Percentiles rank a stretch among this genome's conserved stretches.
phyloP scores from a whole-genome alignment of 202 grass and related monocot species.

The Schoenoplectus tabernaemontani region DNA sequence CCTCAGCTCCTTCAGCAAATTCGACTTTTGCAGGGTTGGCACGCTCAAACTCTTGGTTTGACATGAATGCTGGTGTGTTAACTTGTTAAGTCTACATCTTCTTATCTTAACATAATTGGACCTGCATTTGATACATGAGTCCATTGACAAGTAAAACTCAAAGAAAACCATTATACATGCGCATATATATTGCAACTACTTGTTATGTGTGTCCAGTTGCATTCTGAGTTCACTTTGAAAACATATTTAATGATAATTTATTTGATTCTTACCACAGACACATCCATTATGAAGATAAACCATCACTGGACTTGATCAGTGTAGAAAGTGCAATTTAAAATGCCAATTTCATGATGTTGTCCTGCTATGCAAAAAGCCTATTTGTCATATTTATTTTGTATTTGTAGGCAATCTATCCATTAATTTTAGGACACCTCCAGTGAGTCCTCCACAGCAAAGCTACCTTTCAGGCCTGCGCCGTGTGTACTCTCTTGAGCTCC shows the following conservation, averaged over 20 bases:
- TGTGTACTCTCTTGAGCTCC: slow-evolving; percentile 90
- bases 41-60: slow-evolving; percentile 96
- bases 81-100: slow-evolving; percentile 15
- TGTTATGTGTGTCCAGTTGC: not conserved
- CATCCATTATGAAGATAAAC: not conserved
- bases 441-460: slow-evolving; percentile 86
- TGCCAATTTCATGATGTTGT: not conserved
- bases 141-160: not conserved
- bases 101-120: not conserved
- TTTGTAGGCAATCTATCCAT: slow-evolving; percentile 65
- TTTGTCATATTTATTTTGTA: not conserved
- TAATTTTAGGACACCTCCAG: slow-evolving; percentile 90
- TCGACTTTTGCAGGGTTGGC: slow-evolving; percentile 51
- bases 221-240: not conserved
- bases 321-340: not conserved
- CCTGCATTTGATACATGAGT: not conserved
- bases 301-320: not conserved
- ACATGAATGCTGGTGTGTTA: slow-evolving; percentile 78
- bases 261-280: not conserved
- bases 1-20: slow-evolving; percentile 49
- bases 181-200: not conserved
- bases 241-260: not conserved
- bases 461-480: slow-evolving; percentile 76
- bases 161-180: not conserved
- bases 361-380: not conserved